phyloP scores from a whole-genome alignment of 768 basidiomycete species.

The Cystofilobasidium macerans region DNA sequence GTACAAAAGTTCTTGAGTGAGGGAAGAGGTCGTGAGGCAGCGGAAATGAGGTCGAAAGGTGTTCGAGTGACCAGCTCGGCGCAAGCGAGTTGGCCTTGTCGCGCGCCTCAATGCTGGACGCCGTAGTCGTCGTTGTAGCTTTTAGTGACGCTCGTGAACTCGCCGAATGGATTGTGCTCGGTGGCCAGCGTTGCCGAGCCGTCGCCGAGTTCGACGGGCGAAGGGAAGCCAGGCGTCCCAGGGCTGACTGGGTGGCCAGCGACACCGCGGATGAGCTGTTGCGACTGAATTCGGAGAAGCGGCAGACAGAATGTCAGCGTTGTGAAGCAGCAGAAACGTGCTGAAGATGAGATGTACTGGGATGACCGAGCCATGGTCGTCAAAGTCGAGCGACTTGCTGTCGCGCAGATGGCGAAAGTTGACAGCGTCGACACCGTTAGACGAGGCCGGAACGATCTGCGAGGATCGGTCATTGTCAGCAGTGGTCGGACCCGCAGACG shows the following conservation, averaged over 20 bases:
- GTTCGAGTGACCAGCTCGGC: too few species aligned
- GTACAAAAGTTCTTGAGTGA: too few species aligned
- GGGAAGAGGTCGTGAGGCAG: too few species aligned
- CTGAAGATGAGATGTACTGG: slow-evolving; percentile 35
- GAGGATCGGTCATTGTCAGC: slow-evolving; percentile 20
- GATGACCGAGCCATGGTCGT: slow-evolving; percentile 38
- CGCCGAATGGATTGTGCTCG: slow-evolving; percentile 64
- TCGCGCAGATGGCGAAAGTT: slow-evolving; percentile 88
- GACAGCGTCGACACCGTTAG: slow-evolving; percentile 67
- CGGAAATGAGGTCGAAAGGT: too few species aligned
- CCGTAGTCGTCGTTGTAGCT: slow-evolving; percentile 19
- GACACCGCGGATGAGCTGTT: slow-evolving; percentile 38
- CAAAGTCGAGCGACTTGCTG: slow-evolving; percentile 80
- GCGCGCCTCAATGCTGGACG: too few species aligned
- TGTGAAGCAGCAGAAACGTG: slow-evolving; percentile 19
- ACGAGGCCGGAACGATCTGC: slow-evolving; percentile 69
- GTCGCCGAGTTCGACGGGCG: slow-evolving; percentile 35
- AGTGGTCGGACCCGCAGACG: slow-evolving; percentile 4
- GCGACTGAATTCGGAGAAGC: background rate
- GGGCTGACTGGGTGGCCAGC: slow-evolving; percentile 36
- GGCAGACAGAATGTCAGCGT: background rate
- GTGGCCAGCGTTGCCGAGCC: slow-evolving; percentile 24
- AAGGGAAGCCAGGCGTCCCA: slow-evolving; percentile 34
- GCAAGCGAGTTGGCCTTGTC: too few species aligned
- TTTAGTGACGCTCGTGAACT: slow-evolving; percentile 74